A percentile compares a stretch with the other conserved stretches of the same genome.
phyloP scores from a whole-genome alignment of 2,329 filamentous ascomycete genomes.

The Cordyceps javanica region DNA sequence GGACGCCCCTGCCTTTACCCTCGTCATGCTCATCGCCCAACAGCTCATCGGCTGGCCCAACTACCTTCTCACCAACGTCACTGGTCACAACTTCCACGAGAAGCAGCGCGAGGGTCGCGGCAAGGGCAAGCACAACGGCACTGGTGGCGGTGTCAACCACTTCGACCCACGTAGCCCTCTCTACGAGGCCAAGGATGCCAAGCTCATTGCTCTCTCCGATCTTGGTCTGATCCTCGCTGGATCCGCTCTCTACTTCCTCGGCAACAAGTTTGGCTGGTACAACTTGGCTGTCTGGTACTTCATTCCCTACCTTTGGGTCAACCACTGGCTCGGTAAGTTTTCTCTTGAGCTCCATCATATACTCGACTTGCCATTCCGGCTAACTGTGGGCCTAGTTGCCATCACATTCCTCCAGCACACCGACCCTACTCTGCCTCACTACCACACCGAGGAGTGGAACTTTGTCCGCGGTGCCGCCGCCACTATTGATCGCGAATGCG shows the following conservation, averaged over 20 bases:
- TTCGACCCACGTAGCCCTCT: slow-evolving; percentile 83
- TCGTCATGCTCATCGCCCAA: slow-evolving; percentile 68
- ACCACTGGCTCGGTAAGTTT: slow-evolving; percentile 93
- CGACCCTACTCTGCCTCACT: slow-evolving; percentile 89
- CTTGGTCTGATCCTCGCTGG: slow-evolving; percentile 64
- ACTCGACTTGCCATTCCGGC: slow-evolving; percentile 21
- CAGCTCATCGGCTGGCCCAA: slow-evolving; percentile 90
- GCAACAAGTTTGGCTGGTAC: slow-evolving; percentile 70
- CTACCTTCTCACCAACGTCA: slow-evolving; percentile 88
- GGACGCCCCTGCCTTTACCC: slow-evolving; percentile 84
- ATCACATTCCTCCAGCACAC: slow-evolving; percentile 98
- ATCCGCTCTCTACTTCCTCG: slow-evolving; percentile 59
- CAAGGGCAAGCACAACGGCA: slow-evolving; percentile 83
- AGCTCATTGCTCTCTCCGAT: slow-evolving; percentile 81
- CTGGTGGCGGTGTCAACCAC: slow-evolving; percentile 81
- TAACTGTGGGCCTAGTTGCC: slow-evolving; percentile 54
- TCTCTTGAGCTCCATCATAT: neutral
- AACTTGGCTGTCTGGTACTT: slow-evolving; percentile 96
- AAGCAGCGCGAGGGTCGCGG: slow-evolving; percentile 89
- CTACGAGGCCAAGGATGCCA: slow-evolving; percentile 86
- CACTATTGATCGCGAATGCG: slow-evolving; percentile 95
- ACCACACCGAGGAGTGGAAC: slow-evolving; percentile 80
- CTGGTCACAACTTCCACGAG: slow-evolving; percentile 92
- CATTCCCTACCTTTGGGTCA: slow-evolving; percentile 92
- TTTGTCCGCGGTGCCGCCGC: slow-evolving; percentile 90